Percentiles rank a stretch among this genome's conserved stretches.
phyloP scores from a whole-genome alignment of 1,284 basidiomycete genomes.

The Phylloboletellus chloephorus region DNA sequence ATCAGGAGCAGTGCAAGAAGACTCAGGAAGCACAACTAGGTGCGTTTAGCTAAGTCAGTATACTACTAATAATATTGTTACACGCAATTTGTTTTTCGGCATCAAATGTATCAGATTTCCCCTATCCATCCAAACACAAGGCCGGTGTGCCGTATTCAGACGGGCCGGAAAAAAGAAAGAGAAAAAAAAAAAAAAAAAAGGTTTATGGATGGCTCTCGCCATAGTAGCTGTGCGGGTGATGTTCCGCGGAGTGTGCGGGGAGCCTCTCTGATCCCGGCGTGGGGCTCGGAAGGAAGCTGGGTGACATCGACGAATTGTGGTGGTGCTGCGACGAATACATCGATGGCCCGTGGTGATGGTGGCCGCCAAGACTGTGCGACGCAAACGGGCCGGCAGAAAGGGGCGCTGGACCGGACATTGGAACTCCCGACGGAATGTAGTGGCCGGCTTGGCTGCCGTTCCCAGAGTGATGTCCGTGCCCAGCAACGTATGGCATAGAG shows the following conservation, averaged over 20 bases:
- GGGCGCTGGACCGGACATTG: conserved; percentile 48
- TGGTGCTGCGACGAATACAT: conserved; percentile 31
- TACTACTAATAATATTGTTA: conserved; percentile 34
- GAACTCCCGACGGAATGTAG: conserved; percentile 44
- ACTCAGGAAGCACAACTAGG: conserved; percentile 24
- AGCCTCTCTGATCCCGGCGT: conserved; percentile 29
- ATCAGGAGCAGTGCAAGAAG: too few relatives aligned
- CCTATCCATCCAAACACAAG: conserved; percentile 14
- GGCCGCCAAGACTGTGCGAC: conserved; percentile 30
- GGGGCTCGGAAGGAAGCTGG: conserved; percentile 28
- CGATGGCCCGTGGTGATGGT: conserved; percentile 30
- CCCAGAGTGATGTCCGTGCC: conserved; percentile 33
- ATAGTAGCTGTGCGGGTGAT: conserved; percentile 32
- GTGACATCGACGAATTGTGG: conserved; percentile 27
- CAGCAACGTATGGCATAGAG: conserved; percentile 25
- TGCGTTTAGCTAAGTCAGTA: conserved; percentile 32
- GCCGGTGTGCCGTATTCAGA: conserved; percentile 32
- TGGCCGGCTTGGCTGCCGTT: conserved; percentile 32
- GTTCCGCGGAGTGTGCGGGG: conserved; percentile 31
- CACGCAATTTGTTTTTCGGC: conserved; percentile 23
- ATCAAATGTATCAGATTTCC: conserved; percentile 15
- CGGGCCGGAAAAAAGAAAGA: conserved; percentile 44
- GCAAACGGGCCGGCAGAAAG: conserved; percentile 44
- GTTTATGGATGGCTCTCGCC: conserved; percentile 38
- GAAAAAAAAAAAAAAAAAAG: too few relatives aligned